Conservation (phyloP, 106 monocot genomes). For the Apostasia shenzhenica region DNA sequence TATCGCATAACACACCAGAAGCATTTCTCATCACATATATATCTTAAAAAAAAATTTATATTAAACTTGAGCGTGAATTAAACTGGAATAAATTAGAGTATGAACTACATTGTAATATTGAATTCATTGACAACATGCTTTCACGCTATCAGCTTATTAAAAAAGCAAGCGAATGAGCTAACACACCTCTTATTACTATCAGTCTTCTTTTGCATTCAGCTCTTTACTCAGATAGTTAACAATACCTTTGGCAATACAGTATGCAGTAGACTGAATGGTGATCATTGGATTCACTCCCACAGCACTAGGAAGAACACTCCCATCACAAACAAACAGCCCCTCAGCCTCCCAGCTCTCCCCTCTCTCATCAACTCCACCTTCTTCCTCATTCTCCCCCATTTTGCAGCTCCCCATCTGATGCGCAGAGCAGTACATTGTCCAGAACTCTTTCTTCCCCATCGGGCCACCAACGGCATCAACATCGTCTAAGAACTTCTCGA, state of each 20-base stretch:
- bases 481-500: slow-evolving; percentile 55
- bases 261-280: slow-evolving; percentile 51
- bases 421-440: slow-evolving; percentile 37
- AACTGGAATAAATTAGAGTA: too few relatives aligned
- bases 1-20: too few relatives aligned
- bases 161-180: too few relatives aligned
- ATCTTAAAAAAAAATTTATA: too few relatives aligned
- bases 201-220: too few relatives aligned
- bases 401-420: slow-evolving; percentile 76
- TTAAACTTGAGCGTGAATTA: too few relatives aligned
- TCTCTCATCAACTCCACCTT: slow-evolving; percentile 41
- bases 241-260: slow-evolving; percentile 43
- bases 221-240: slow-evolving; percentile 16
- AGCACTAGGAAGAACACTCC: slow-evolving; percentile 50
- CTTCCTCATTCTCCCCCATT: slow-evolving; percentile 38
- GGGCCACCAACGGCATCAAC: slow-evolving; percentile 22
- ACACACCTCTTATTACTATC: too few relatives aligned
- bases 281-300: slow-evolving; percentile 74
- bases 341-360: slow-evolving; percentile 78
- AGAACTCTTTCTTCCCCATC: slow-evolving; percentile 12
- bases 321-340: slow-evolving; percentile 61
- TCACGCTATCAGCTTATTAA: too few relatives aligned
- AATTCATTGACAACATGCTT: too few relatives aligned
- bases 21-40: too few relatives aligned
- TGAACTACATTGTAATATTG: too few relatives aligned